Conservation (phyloP, 2,329 filamentous ascomycete genomes). For the Colletotrichum salicis region DNA sequence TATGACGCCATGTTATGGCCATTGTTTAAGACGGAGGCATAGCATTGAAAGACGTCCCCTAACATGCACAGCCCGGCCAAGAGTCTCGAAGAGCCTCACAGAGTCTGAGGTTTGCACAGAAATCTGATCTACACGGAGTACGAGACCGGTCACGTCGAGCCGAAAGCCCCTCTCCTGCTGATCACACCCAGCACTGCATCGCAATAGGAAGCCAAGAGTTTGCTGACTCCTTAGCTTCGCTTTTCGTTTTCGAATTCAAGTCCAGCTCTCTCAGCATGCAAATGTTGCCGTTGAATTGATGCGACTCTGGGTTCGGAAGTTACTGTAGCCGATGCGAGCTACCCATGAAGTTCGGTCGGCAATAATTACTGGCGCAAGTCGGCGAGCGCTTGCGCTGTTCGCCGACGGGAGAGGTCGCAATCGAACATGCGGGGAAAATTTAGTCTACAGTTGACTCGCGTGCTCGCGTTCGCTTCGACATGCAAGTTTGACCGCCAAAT, state of each 20-base stretch:
- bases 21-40: neutral
- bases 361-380: neutral
- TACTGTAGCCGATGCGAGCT: constrained; percentile 1
- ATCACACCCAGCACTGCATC: constrained; percentile 5
- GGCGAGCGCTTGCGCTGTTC: neutral
- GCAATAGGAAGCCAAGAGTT: constrained; percentile 7
- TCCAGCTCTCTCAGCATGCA: neutral
- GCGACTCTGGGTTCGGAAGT: constrained; percentile 3
- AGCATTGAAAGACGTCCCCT: neutral
- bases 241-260: neutral
- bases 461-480: neutral
- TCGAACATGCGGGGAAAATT: too few relatives aligned
- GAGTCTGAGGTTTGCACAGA: neutral
- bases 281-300: neutral
- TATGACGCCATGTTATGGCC: constrained; percentile 1
- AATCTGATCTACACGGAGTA: neutral
- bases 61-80: constrained; percentile 29
- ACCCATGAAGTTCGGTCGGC: constrained; percentile 4
- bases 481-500: neutral
- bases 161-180: neutral
- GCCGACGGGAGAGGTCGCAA: neutral
- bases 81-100: constrained; percentile 21
- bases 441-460: neutral
- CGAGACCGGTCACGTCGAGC: constrained; percentile 18
- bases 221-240: neutral